A percentile compares a stretch with the other conserved stretches of the same genome.
These are phyloP conservation scores for Purpureocillium takamizusanense DNA, from an alignment of 2,329 filamentous ascomycete species.

Conservation along the genomic window DNA sequence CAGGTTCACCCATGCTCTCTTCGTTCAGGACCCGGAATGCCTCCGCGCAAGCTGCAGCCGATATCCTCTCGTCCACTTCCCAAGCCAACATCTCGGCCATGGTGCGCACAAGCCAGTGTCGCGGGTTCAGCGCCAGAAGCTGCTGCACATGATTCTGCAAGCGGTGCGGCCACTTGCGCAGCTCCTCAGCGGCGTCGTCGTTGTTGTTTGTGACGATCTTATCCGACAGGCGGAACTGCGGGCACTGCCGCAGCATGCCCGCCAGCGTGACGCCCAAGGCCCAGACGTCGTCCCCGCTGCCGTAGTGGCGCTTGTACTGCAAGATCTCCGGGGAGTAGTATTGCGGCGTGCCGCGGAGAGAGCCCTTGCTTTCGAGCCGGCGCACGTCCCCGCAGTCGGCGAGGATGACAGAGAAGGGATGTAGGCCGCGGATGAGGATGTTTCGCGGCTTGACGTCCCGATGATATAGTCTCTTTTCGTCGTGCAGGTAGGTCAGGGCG, in stretches of 20 bases:
- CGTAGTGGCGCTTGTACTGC: conserved; percentile 8
- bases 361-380: conserved; percentile 3
- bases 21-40: conserved; percentile 5
- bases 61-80: conserved; percentile 10
- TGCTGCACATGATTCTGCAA: conserved; percentile 14
- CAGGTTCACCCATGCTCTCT: too few relatives aligned
- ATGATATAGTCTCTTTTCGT: conserved; percentile 12
- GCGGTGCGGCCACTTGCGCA: conserved; percentile 12
- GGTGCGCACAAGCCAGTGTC: conserved; percentile 13
- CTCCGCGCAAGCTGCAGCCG: conserved; percentile 11
- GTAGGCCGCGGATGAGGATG: conserved; percentile 16
- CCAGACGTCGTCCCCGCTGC: conserved; percentile 23
- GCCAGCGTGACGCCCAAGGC: conserved; percentile 21
- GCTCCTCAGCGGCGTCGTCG: conserved; percentile 6
- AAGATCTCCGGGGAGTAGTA: conserved; percentile 22
- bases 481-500: conserved; percentile 19
- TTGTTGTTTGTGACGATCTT: too few relatives aligned
- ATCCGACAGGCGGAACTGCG: conserved; percentile 5
- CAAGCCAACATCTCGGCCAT: conserved; percentile 11
- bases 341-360: conserved; percentile 13
- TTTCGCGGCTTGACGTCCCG: conserved; percentile 23
- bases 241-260: conserved; percentile 20
- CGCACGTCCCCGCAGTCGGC: conserved; percentile 20
- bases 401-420: conserved; percentile 18
- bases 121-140: conserved; percentile 15